Base-by-base conservation (phyloP, 495 filamentous ascomycete genomes). In the Aspergillus baeticus region DNA sequence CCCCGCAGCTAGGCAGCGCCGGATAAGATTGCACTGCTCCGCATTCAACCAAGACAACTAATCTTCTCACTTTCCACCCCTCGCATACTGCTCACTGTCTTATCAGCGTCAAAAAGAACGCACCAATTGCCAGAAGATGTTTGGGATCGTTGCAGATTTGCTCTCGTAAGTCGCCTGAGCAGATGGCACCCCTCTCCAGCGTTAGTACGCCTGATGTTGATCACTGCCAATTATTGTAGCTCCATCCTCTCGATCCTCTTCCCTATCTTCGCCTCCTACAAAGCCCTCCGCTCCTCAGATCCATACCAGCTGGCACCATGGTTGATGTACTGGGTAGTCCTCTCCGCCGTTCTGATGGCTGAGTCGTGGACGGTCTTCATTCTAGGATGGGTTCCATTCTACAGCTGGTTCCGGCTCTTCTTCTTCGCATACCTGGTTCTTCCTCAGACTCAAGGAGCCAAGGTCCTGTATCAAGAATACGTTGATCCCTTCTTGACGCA, bases 281-380 rank as follows among this genome's bases (percentile, higher is more conserved):
- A 98, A 79, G 95, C 94, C 36, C 89, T 99, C 62, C 91, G 92
- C 70, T 91, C 91, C 18, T 87, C 88, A 39, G 89, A 96, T 71
- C 93, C 93, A 14, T 85, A 90, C 31, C 89, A 93, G 66, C 81
- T 98, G 23, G 89, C 91, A 59, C 94, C 94, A 92, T 99, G 94
- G 94, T 82, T 99, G 49, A 98, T 97, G 88, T 99, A 98, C 81
- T 99, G 92, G 91, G 90, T 96, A 42, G 91, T 96, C 26, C 79
- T 97, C 44, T 87, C 90, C 37, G 86, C 87, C 75, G 83, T 88
- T 51, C 74, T 90, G 58, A 81, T 94, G 61, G 81, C 88, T 75
- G 94, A 98, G 72, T 90, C 87, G 33, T 96, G 90, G 88, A 85
- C 84, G 18, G 84, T 84, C 51, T 96, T 91, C 73, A 83, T 97